These are phyloP conservation scores for Tolypocladium amazonense DNA, from an alignment of 2,329 filamentous ascomycete genomes.

Conservation along the genomic window DNA sequence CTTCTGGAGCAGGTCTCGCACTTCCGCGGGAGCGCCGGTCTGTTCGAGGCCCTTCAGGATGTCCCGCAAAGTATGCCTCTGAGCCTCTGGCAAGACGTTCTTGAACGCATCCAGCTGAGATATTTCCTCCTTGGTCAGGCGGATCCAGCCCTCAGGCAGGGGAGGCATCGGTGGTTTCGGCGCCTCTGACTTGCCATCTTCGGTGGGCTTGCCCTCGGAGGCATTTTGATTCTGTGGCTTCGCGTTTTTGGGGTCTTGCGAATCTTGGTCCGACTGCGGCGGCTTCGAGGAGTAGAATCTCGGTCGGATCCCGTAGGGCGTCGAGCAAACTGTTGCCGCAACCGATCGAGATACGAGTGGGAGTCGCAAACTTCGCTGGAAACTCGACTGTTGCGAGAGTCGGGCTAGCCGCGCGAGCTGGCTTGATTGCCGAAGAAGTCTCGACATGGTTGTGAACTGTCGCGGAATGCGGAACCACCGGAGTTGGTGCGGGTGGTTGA, in stretches of 20 bases:
- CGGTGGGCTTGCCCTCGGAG: conserved; percentile 7
- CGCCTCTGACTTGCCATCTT: conserved; percentile 10
- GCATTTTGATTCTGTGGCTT: conserved; percentile 9
- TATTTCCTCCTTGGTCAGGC: conserved; percentile 33
- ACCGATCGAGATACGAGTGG: conserved; percentile 18
- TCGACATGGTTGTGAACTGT: conserved; percentile 43
- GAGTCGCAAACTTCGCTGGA: conserved; percentile 32
- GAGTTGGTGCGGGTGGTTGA: conserved; percentile 11
- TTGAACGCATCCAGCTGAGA: conserved; percentile 48
- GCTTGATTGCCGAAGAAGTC: conserved; percentile 55
- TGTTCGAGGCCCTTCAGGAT: conserved; percentile 53
- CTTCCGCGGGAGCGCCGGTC: conserved; percentile 59
- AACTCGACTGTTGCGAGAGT: conserved; percentile 40
- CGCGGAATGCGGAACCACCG: conserved; percentile 23
- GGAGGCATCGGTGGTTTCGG: conserved; percentile 17
- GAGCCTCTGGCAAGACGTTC: conserved; percentile 50
- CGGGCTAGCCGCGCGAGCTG: conserved; percentile 53
- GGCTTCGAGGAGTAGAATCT: conserved; percentile 27
- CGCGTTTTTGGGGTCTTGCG: conserved; percentile 8
- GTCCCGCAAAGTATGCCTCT: conserved; percentile 47
- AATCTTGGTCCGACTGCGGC: conserved; percentile 26
- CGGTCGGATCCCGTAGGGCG: conserved; percentile 22
- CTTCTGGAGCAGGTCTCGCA: conserved; percentile 46
- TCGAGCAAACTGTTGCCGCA: conserved; percentile 23
- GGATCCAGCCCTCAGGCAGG: conserved; percentile 36